These are phyloP conservation scores for Ganoderma meredithae DNA, from an alignment of 1,284 basidiomycete genomes.

Conservation along the genomic window DNA sequence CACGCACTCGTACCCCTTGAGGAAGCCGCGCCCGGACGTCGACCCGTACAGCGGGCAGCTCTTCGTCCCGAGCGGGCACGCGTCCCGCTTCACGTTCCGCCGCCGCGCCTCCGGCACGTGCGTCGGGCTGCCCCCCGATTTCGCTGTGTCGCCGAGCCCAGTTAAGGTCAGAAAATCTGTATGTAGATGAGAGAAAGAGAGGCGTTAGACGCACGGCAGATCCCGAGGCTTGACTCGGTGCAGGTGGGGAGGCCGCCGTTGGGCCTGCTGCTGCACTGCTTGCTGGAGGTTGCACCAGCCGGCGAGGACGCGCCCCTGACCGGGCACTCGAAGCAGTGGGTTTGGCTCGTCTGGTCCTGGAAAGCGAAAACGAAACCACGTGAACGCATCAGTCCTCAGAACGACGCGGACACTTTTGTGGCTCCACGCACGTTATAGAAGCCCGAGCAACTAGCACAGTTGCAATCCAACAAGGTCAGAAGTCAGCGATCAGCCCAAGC, in stretches of 20 bases:
- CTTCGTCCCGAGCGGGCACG: conserved; percentile 28
- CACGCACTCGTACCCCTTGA: conserved; percentile 34
- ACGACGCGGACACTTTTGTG: not conserved
- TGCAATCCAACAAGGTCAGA: not conserved
- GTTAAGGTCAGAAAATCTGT: not conserved
- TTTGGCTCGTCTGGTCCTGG: conserved; percentile 26
- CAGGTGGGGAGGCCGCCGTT: conserved; percentile 32
- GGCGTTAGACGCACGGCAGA: conserved; percentile 32
- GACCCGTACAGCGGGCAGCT: conserved; percentile 33
- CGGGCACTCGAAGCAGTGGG: conserved; percentile 35
- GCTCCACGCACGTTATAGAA: conserved; percentile 30
- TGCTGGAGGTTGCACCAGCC: conserved; percentile 24
- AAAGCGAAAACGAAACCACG: not conserved
- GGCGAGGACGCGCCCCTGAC: conserved; percentile 33
- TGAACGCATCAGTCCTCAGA: not conserved
- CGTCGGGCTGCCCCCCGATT: conserved; percentile 25
- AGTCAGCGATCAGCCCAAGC: no score
- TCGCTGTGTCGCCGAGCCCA: conserved; percentile 14
- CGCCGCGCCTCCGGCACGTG: conserved; percentile 14
- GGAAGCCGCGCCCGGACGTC: conserved; percentile 20
- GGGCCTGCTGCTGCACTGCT: conserved; percentile 27
- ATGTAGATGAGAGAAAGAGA: no score
- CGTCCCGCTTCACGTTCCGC: conserved; percentile 12
- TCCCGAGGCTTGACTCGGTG: conserved; percentile 17
- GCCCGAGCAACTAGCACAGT: conserved; percentile 32